Base-by-base conservation (phyloP, 345 rosid species). In the Trapa bicornis region DNA sequence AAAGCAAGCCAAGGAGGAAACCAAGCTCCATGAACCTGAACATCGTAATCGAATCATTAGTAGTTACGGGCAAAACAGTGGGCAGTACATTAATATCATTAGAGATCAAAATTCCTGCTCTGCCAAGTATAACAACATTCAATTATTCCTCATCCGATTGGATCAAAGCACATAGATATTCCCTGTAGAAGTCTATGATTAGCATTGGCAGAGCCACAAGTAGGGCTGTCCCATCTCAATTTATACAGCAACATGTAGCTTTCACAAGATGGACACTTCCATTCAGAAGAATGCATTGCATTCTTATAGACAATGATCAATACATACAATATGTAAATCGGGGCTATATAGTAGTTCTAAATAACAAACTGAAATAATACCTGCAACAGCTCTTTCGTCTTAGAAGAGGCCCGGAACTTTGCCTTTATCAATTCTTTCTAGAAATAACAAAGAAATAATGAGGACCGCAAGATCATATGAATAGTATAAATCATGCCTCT, bases 11-110 rank as follows among this genome's bases (percentile, higher is more conserved):
- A 95, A 67, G 85, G 97, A 47, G 99, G 99, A 71, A 95, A 84
- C 99, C 99, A 95, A 22, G 98, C 88, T 65, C 89, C 81, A 80
- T 87, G 96, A 83, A 83, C 96, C 99, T 95, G 77, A 69, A 15
- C 62, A 67, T 17, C 50, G 54, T 67, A 29, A 38, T 35, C 17
- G 22, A 36, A 67, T 22, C 47, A 53, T 52, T 35, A 22, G 47
- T n/a, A 17, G 35, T 50, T 50, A 54, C 32, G 9, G 45, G 6
- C 13, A 57, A 32, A 11, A 14, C 13, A 57, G 33, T 9, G 33
- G 1, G 32, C 2, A 57, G 32, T 12, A 33, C 63, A 58, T 58
- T 2, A 57, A 57, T 6, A 2, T 32, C 38, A 11, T 14, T 29
- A 57, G 62, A 57, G 38, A 22, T 57, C 14, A 57, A 35, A 57